These are phyloP conservation scores for Syncephalis plumigaleata DNA, from an alignment of 371 early-diverging fungal species.

Conservation along the genomic window DNA sequence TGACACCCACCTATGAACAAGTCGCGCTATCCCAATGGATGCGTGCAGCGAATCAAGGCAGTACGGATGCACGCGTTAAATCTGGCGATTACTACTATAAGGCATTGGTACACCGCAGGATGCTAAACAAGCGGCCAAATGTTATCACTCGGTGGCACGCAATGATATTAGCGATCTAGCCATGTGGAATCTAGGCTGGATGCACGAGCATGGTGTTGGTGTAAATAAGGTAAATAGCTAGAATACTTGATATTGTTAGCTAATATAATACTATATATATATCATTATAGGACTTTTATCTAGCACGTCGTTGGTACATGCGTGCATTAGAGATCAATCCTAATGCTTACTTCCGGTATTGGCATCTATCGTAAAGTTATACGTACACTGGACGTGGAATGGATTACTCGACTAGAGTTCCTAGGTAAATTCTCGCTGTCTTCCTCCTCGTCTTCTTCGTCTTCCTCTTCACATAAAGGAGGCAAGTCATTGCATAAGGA, in stretches of 20 bases:
- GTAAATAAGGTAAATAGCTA: conserved; percentile 32
- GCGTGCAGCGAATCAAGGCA: conserved; percentile 88
- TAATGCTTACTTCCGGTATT: conserved; percentile 63
- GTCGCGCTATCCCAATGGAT: conserved; percentile 79
- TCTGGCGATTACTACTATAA: conserved; percentile 84
- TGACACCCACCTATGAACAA: neutral
- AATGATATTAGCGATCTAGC: conserved; percentile 61
- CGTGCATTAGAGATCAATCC: conserved; percentile 47
- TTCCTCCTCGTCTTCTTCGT: conserved; percentile 13
- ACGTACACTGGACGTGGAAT: conserved; percentile 49
- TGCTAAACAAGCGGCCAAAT: conserved; percentile 60
- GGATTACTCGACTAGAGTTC: conserved; percentile 32
- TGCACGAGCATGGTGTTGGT: conserved; percentile 93
- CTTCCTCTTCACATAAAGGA: neutral
- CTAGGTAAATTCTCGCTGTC: conserved; percentile 16
- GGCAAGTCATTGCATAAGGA: neutral
- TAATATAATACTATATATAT: neutral
- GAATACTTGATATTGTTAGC: neutral
- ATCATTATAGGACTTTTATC: conserved; percentile 50
- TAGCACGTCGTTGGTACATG: conserved; percentile 89
- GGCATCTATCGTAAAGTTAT: conserved; percentile 54
- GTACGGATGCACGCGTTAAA: conserved; percentile 75
- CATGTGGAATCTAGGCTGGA: conserved; percentile 93
- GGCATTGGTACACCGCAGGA: conserved; percentile 62
- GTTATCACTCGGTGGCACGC: conserved; percentile 77